Conservation (phyloP, 163 green algal species). For the Chlamydomonas reinhardtii region DNA sequence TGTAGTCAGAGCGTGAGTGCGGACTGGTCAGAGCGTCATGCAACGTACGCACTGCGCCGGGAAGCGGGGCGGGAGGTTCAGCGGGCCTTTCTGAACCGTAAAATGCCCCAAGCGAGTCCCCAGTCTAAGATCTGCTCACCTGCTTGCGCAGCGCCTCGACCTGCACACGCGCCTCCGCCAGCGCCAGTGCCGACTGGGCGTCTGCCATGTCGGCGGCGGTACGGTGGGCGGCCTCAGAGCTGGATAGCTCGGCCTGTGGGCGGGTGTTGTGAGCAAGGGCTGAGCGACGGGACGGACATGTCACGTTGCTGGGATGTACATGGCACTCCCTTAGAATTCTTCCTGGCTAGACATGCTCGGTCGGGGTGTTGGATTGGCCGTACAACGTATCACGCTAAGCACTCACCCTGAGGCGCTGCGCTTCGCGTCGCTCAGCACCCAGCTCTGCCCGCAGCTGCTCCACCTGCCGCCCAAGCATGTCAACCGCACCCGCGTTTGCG, state of each 20-base stretch:
- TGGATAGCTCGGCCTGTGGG: conserved; percentile 19
- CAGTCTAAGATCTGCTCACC: too few relatives aligned
- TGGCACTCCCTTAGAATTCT: too few relatives aligned
- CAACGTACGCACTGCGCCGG: too few relatives aligned
- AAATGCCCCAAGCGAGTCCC: too few relatives aligned
- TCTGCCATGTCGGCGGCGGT: background rate
- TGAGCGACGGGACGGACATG: background rate
- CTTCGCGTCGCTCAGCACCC: conserved; percentile 38
- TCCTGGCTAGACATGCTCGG: too few relatives aligned
- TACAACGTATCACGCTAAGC: too few relatives aligned
- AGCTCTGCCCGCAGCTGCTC: conserved; percentile 50
- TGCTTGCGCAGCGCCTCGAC: conserved; percentile 26
- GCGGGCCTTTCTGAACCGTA: too few relatives aligned
- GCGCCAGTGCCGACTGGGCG: background rate
- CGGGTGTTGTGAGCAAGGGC: background rate
- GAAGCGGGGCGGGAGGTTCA: too few relatives aligned
- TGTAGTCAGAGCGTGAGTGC: too few relatives aligned
- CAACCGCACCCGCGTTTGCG: background rate
- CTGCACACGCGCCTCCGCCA: conserved; percentile 24
- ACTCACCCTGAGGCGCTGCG: conserved; percentile 20
- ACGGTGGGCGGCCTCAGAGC: conserved; percentile 12
- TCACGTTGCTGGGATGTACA: too few relatives aligned
- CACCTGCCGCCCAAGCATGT: conserved; percentile 31
- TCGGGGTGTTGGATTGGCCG: too few relatives aligned
- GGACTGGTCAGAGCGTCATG: too few relatives aligned